These are phyloP conservation scores for Epichloe amarillans DNA, from an alignment of 2,329 filamentous ascomycete species.

Conservation along the genomic window DNA sequence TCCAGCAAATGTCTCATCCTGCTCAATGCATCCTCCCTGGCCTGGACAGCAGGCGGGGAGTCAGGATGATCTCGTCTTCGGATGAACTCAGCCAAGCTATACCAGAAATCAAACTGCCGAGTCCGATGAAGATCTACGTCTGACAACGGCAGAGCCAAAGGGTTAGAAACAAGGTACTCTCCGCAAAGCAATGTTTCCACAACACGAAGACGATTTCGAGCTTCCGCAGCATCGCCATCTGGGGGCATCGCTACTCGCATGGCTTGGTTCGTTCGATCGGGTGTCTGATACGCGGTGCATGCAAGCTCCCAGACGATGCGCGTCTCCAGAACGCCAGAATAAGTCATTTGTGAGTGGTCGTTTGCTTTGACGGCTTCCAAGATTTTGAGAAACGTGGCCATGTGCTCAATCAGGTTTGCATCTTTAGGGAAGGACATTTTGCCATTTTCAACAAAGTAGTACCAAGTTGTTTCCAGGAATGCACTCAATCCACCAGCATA, in stretches of 20 bases:
- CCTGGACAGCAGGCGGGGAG: slow-evolving; percentile 28
- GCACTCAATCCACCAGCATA: slow-evolving; percentile 63
- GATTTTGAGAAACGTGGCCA: slow-evolving; percentile 50
- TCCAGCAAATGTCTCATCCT: slow-evolving; percentile 60
- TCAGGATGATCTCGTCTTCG: slow-evolving; percentile 44
- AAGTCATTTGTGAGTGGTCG: slow-evolving; percentile 37
- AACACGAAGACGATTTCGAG: slow-evolving; percentile 57
- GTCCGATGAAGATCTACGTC: slow-evolving; percentile 39
- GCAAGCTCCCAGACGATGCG: slow-evolving; percentile 48
- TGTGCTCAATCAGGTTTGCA: slow-evolving; percentile 47
- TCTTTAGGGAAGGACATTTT: slow-evolving; percentile 36
- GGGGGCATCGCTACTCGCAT: slow-evolving; percentile 26
- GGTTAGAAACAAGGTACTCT: slow-evolving; percentile 46
- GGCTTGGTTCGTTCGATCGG: slow-evolving; percentile 21
- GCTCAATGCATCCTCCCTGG: slow-evolving; percentile 54
- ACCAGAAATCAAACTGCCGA: slow-evolving; percentile 72
- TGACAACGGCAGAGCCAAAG: slow-evolving; percentile 35
- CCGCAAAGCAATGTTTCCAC: slow-evolving; percentile 68
- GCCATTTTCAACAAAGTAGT: slow-evolving; percentile 37
- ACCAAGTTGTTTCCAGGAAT: slow-evolving; percentile 79
- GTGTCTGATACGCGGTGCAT: slow-evolving; percentile 30
- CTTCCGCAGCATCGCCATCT: slow-evolving; percentile 48
- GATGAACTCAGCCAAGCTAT: slow-evolving; percentile 54
- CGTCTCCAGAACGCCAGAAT: slow-evolving; percentile 41
- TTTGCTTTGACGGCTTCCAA: slow-evolving; percentile 35